Base-by-base conservation (phyloP, 192 early-diverging fungal species). In the Backusella luteola region DNA sequence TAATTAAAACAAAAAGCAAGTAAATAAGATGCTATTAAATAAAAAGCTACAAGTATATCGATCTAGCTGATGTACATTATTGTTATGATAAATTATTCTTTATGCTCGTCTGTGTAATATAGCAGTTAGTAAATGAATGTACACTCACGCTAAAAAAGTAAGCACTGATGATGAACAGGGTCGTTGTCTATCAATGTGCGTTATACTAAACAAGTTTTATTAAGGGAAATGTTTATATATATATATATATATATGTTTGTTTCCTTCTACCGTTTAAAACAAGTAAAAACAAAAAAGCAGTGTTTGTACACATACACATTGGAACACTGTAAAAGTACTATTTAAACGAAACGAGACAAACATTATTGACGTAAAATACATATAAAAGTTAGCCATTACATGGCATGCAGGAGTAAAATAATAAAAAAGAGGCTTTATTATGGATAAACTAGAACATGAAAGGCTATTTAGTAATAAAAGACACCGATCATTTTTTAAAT, bases 151-250 rank as follows among this genome's bases (percentile, higher is more conserved):
- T 59, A 59, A 9, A 23, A 19, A 23, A 19, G 19, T 1, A 53
- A 21, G 23, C n/a, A 59, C n/a, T 59, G 23, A 59, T 59, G 53
- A 59, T 59, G n/a, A 59, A 26, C 53, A 59, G 53, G 53, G 23
- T 59, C 53, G 53, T 23, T 26, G n/a, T 59, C 23, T 23, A 49
- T 49, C 46, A 49, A 49, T 49, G 17, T 26, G 53, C 23, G 23
- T 59, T 59, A 26, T 26, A 59, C n/a, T 59, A 59, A 59, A 59
- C 53, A 59, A 59, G 53, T 59, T 23, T 59, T 59, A 23, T 59
- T 26, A 59, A 59, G 53, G 53, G 21, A 59, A 59, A 59, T 21
- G 7, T 19, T 26, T 59, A 23, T 23, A 56, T 29, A 29, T 26
- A 49, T 49, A 49, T 49, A 29, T 26, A 49, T 49, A 49, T n/a